phyloP scores from a whole-genome alignment of 257 asterid species.

The Solanum medicagineum region DNA sequence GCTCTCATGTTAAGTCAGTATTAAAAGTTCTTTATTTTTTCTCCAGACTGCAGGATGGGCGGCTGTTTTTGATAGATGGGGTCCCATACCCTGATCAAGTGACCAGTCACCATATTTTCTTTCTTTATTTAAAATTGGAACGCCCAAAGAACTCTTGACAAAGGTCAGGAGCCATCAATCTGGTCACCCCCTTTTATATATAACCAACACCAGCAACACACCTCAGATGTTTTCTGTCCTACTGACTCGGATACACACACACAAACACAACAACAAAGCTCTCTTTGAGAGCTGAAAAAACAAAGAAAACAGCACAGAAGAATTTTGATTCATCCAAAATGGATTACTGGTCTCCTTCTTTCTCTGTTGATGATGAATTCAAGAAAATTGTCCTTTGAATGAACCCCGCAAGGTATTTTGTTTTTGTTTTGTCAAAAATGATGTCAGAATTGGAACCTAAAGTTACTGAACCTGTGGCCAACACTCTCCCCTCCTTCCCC shows the following conservation, averaged over 20 bases:
- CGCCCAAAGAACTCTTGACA: conserved; percentile 16
- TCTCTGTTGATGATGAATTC: conserved; percentile 51
- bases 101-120: not conserved
- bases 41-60: too few species aligned
- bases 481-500: not conserved
- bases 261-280: not conserved
- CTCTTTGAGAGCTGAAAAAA: not conserved
- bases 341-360: conserved; percentile 52
- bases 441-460: not conserved
- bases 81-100: not conserved
- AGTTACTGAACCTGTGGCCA: not conserved
- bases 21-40: too few species aligned
- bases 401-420: conserved; percentile 66
- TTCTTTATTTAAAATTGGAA: not conserved
- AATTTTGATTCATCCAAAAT: conserved; percentile 5
- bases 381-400: conserved; percentile 66
- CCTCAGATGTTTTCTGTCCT: not conserved
- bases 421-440: not conserved
- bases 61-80: not conserved
- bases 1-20: too few species aligned
- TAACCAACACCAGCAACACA: not conserved
- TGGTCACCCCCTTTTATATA: not conserved
- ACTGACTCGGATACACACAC: not conserved
- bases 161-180: conserved; percentile 25
- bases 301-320: not conserved